A percentile compares a stretch with the other conserved stretches of the same genome.
phyloP scores from a whole-genome alignment of 176 grass and related monocot genomes.

The Puya raimondii region DNA sequence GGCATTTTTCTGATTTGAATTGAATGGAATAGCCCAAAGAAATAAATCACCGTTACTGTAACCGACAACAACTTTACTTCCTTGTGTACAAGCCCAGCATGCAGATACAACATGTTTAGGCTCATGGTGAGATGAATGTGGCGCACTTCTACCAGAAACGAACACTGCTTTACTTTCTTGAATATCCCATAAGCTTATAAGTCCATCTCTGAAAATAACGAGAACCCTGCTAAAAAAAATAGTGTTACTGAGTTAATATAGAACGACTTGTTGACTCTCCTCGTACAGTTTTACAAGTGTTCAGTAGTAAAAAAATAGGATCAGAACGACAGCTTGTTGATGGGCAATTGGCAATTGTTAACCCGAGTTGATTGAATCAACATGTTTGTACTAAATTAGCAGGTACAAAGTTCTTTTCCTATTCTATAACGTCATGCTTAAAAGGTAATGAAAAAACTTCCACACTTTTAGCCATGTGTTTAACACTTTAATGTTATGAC shows the following conservation, averaged over 20 bases:
- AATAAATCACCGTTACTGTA: conserved; percentile 76
- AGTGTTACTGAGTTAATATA: conserved; percentile 20
- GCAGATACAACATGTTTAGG: conserved; percentile 52
- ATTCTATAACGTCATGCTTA: too few species aligned
- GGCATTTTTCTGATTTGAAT: conserved; percentile 35
- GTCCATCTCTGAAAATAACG: conserved; percentile 80
- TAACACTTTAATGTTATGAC: too few species aligned
- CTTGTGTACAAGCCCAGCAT: conserved; percentile 68
- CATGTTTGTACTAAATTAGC: background rate
- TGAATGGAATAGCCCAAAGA: conserved; percentile 56
- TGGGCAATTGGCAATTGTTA: too few species aligned
- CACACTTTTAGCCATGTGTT: too few species aligned
- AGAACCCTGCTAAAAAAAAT: conserved; percentile 48
- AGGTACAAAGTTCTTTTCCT: too few species aligned
- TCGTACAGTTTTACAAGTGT: background rate
- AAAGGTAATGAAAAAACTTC: too few species aligned
- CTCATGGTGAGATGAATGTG: conserved; percentile 53
- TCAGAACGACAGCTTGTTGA: background rate
- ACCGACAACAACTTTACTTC: conserved; percentile 81
- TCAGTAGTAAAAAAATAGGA: background rate
- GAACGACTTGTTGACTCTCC: background rate
- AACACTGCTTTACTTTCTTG: conserved; percentile 64
- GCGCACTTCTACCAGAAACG: conserved; percentile 46
- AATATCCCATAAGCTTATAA: conserved; percentile 79
- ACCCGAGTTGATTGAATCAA: background rate